phyloP scores from a whole-genome alignment of 1,284 basidiomycete species.

The Cystobasidium sp. region DNA sequence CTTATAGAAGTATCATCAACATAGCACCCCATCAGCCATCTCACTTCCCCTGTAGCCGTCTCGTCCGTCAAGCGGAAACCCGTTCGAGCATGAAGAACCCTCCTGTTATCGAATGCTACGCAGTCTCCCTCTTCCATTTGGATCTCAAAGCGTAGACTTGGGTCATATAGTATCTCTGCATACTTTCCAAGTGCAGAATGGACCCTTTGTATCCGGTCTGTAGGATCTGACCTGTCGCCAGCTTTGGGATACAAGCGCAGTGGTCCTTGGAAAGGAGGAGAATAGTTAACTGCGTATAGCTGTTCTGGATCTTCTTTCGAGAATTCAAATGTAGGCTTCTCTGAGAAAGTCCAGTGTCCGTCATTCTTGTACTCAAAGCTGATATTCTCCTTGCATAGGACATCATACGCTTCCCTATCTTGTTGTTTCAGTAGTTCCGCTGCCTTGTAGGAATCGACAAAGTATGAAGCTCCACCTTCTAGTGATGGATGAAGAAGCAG shows the following conservation, averaged over 20 bases:
- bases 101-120: slow-evolving; percentile 88
- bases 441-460: slow-evolving; percentile 79
- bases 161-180: slow-evolving; percentile 66
- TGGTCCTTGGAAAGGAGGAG: slow-evolving; percentile 92
- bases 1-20: slow-evolving; percentile 26
- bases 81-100: slow-evolving; percentile 86
- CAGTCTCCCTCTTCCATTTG: slow-evolving; percentile 80
- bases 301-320: slow-evolving; percentile 43
- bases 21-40: slow-evolving; percentile 42
- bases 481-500: slow-evolving; percentile 73
- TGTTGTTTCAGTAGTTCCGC: slow-evolving; percentile 66
- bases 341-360: slow-evolving; percentile 76
- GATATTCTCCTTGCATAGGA: slow-evolving; percentile 69
- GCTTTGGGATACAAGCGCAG: slow-evolving; percentile 52
- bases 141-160: slow-evolving; percentile 67
- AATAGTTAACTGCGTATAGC: slow-evolving; percentile 76
- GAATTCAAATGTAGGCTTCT: slow-evolving; percentile 81
- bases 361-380: slow-evolving; percentile 91
- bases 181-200: slow-evolving; percentile 72
- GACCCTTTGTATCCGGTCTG: slow-evolving; percentile 59
- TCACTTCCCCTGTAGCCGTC: slow-evolving; percentile 42
- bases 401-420: slow-evolving; percentile 65
- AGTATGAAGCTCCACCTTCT: slow-evolving; percentile 82
- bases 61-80: slow-evolving; percentile 67
- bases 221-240: slow-evolving; percentile 61